These are phyloP conservation scores for Penicillium verrucosum DNA, from an alignment of 2,329 filamentous ascomycete species.

Conservation along the genomic window DNA sequence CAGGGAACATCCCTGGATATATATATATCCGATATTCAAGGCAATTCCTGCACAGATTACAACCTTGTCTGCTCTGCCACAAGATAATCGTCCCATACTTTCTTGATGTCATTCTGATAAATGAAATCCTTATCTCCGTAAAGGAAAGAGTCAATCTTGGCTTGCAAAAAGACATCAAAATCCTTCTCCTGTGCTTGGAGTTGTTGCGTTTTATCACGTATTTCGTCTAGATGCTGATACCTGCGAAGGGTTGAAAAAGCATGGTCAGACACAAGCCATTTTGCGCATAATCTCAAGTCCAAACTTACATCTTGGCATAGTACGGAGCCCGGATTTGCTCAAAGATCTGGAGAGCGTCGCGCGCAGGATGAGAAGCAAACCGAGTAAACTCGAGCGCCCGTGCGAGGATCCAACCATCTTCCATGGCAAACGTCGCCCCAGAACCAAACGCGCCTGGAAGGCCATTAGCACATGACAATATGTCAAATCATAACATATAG, in stretches of 20 bases:
- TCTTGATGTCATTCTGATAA: slow-evolving; percentile 43
- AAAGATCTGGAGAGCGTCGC: slow-evolving; percentile 38
- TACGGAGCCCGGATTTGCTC: slow-evolving; percentile 42
- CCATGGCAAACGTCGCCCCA: slow-evolving; percentile 46
- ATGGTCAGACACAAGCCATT: not conserved
- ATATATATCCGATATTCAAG: not conserved
- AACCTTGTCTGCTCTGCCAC: not conserved
- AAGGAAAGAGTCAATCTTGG: slow-evolving; percentile 32
- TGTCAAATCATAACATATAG: not conserved
- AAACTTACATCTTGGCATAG: slow-evolving; percentile 39
- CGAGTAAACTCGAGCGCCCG: slow-evolving; percentile 31
- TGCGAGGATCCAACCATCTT: slow-evolving; percentile 48
- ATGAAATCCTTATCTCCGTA: slow-evolving; percentile 41
- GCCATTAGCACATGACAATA: not conserved
- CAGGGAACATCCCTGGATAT: not conserved
- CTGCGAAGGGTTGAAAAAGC: not conserved
- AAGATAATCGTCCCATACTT: slow-evolving; percentile 31
- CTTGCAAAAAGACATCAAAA: slow-evolving; percentile 30
- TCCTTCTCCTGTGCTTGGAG: slow-evolving; percentile 15
- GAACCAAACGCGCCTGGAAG: slow-evolving; percentile 42
- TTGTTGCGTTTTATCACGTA: slow-evolving; percentile 14
- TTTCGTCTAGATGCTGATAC: slow-evolving; percentile 16
- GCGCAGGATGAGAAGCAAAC: slow-evolving; percentile 14
- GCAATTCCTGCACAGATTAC: not conserved
- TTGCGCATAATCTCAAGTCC: not conserved